Evolutionary conservation across 805 yeast genomes (phyloP), one percentile per base, ranked within the genome.

Genomic region (Monosporozyma yasuniensis): DNA sequence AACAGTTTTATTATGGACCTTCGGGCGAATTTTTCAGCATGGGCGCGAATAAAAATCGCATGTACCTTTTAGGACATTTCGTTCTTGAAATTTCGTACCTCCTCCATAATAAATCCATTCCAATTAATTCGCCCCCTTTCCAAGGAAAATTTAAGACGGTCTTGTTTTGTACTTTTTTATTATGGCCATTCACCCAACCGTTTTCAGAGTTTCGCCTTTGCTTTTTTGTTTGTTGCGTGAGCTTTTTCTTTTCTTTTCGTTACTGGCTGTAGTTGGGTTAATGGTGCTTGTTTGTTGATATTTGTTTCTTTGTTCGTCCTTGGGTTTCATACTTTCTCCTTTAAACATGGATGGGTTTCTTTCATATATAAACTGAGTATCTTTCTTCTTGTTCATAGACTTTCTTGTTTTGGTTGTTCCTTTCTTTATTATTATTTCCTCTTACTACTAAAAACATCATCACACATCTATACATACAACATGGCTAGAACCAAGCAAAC

Each of bases 401-500:
- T 22, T 21, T 35, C 21, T 45, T 34, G 8, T 35, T 23, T n/a
- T 37, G n/a, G 3, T 23, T 35, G 30, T 16, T 35, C n/a, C n/a
- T 19, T 22, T 22, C 28, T 39, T 11, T 30, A 30, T n/a, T 27
- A 16, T 28, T 42, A 23, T 18, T 27, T 21, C n/a, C 21, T 28
- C 16, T 10, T 28, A n/a, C n/a, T 27, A 30, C 21, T 16, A 44
- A 27, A 44, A 34, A 28, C 39, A 16, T 18, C 42, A 39, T 18
- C 42, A 39, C 42, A 39, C 23, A 39, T 21, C 21, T 19, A 39
- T 12, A 39, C 42, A 39, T 39, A 21, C 27, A 35, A 42, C 16
- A 86, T 86, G 95, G 95, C 95, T 66, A 86, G 93, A 85, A 86
- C 95, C 56, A 86, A 86, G 72, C 95, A 86, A 80, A 86, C 95